These are phyloP conservation scores for Aureobasidium mangrovei DNA, from an alignment of 2,329 filamentous ascomycete species.

Conservation along the genomic window DNA sequence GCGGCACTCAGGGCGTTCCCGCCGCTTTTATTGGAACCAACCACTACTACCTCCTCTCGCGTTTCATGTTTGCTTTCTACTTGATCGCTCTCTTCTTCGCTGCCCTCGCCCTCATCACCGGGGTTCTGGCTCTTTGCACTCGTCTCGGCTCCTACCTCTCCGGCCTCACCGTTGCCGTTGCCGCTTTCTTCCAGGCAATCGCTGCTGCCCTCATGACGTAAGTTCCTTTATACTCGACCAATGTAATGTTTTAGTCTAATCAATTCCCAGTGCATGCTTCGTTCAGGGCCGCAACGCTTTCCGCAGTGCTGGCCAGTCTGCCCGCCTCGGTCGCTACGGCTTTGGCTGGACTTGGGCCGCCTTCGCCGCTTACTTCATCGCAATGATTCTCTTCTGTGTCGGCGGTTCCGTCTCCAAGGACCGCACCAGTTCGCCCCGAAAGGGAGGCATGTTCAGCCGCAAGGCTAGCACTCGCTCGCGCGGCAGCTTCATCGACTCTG, in stretches of 20 bases:
- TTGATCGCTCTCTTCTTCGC: constrained; percentile 77
- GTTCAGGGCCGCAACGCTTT: constrained; percentile 63
- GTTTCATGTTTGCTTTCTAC: constrained; percentile 89
- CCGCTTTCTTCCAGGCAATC: constrained; percentile 61
- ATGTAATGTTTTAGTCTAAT: constrained; percentile 16
- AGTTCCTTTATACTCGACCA: constrained; percentile 27
- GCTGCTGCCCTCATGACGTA: constrained; percentile 69
- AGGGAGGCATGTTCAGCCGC: constrained; percentile 39
- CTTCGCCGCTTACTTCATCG: constrained; percentile 56
- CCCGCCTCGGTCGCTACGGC: constrained; percentile 56
- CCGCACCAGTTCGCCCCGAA: constrained; percentile 26
- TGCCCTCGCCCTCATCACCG: constrained; percentile 55
- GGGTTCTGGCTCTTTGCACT: constrained; percentile 61
- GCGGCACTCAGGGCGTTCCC: constrained; percentile 45
- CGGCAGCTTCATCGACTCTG: constrained; percentile 47
- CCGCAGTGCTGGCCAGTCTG: constrained; percentile 44
- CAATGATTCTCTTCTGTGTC: constrained; percentile 58
- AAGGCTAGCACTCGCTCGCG: constrained; percentile 40
- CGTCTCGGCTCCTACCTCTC: constrained; percentile 62
- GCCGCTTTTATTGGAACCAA: constrained; percentile 46
- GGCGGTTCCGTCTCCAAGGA: constrained; percentile 47
- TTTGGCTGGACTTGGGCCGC: constrained; percentile 73
- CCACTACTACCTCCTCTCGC: constrained; percentile 74
- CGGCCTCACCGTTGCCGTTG: constrained; percentile 47
- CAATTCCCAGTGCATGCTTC: constrained; percentile 49